Evolutionary conservation across 2,329 filamentous ascomycete species (phyloP).

Genomic region (Alternaria gaisen): DNA sequence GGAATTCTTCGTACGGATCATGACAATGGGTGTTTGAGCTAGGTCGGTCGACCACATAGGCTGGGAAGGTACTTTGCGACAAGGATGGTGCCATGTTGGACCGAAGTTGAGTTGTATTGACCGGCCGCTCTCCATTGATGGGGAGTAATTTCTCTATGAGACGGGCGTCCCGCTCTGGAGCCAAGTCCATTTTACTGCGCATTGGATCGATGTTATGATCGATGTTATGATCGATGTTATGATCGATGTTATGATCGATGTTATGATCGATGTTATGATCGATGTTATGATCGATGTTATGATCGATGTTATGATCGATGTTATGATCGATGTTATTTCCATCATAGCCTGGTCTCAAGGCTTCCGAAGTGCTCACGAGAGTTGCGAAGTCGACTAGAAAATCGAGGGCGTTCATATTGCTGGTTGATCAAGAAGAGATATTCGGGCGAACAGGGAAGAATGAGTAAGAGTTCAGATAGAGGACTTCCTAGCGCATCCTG

Average conservation of each 20-base stretch:
- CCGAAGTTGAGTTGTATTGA: neutral
- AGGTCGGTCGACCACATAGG: neutral
- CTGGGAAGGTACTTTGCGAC: neutral
- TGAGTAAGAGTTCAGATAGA: neutral
- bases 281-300: neutral
- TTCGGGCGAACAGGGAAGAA: neutral
- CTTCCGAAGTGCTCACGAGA: conserved; percentile 3
- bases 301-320: neutral
- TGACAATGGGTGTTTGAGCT: neutral
- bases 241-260: neutral
- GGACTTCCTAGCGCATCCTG: neutral
- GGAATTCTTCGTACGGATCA: neutral
- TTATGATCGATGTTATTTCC: neutral
- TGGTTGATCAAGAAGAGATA: neutral
- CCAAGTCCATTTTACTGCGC: neutral
- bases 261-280: neutral
- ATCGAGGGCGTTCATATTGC: conserved; percentile 30
- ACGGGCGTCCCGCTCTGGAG: neutral
- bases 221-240: neutral
- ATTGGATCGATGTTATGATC: neutral
- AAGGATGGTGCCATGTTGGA: neutral
- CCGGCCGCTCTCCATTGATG: neutral
- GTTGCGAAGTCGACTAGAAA: conserved; percentile 27
- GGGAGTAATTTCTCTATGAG: neutral
- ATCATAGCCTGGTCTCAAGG: neutral